A percentile compares a stretch with the other conserved stretches of the same genome.
phyloP scores from a whole-genome alignment of 306 rosid species.

The Lathyrus aphaca region DNA sequence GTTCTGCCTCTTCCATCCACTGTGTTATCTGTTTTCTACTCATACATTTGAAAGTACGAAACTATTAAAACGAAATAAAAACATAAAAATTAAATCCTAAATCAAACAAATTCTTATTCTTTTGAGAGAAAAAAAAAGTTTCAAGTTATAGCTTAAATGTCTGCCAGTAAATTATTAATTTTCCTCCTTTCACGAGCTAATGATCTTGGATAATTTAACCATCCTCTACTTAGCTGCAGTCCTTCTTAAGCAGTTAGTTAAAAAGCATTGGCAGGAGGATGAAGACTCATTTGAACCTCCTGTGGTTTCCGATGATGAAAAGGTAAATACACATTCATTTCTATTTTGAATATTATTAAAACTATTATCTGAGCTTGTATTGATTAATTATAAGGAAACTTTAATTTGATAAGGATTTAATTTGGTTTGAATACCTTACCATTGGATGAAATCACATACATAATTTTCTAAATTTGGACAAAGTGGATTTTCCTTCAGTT shows the following conservation, averaged over 20 bases:
- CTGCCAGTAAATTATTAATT: constrained; percentile 19
- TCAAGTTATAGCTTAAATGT: constrained; percentile 12
- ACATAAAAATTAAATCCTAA: background rate
- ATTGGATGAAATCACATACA: constrained; percentile 17
- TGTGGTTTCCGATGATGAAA: constrained; percentile 72
- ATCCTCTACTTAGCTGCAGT: constrained; percentile 90
- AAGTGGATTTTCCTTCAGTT: background rate
- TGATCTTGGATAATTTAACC: constrained; percentile 63
- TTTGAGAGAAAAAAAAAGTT: constrained; percentile 9
- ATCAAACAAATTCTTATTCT: background rate
- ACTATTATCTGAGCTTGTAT: constrained; percentile 14
- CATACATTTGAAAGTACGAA: background rate
- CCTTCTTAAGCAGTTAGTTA: constrained; percentile 88
- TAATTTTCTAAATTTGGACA: constrained; percentile 21
- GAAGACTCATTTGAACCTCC: constrained; percentile 91
- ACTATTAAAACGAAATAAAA: background rate
- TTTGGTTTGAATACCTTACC: constrained; percentile 16
- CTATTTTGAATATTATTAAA: background rate
- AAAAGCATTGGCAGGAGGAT: constrained; percentile 91
- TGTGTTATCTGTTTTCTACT: background rate
- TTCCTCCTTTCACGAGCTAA: constrained; percentile 32
- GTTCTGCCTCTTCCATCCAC: background rate
- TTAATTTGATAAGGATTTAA: constrained; percentile 7
- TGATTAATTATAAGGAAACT: background rate
- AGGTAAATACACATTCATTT: constrained; percentile 51